Percentiles rank a stretch among this genome's conserved stretches.
phyloP scores from a whole-genome alignment of 495 filamentous ascomycete species.

The Penicillium herquei region DNA sequence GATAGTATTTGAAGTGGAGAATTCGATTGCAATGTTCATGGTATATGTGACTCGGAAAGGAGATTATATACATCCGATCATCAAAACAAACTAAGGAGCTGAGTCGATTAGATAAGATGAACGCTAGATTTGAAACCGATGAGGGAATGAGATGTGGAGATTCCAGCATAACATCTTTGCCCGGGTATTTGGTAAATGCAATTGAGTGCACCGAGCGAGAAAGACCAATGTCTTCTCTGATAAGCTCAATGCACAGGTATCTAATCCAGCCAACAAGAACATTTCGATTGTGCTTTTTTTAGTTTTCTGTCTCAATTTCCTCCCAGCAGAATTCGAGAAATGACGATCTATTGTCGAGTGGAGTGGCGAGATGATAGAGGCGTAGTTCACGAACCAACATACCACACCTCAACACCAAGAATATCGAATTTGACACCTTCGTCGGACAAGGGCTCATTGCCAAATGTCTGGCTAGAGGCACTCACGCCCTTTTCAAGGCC shows the following conservation, averaged over 20 bases:
- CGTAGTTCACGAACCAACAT: conserved; percentile 50
- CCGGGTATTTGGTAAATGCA: neutral
- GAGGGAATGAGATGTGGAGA: neutral
- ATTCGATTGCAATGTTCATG: too few species aligned
- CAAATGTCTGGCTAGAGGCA: conserved; percentile 80
- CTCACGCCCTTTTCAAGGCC: conserved; percentile 84
- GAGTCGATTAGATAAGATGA: neutral
- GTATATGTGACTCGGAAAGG: neutral
- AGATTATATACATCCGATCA: neutral
- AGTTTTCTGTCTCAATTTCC: too few species aligned
- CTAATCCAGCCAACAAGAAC: too few species aligned
- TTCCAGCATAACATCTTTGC: conserved; percentile 5
- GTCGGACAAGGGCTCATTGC: conserved; percentile 93
- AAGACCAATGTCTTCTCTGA: too few species aligned
- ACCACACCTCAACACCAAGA: conserved; percentile 90
- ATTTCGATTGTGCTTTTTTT: too few species aligned
- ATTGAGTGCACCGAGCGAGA: too few species aligned
- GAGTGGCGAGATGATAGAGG: too few species aligned
- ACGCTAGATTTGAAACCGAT: neutral
- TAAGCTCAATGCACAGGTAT: too few species aligned
- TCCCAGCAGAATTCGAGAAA: too few species aligned
- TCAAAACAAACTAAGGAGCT: neutral
- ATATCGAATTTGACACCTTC: conserved; percentile 92
- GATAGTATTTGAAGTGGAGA: too few species aligned
- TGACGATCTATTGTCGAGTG: too few species aligned